Evolutionary conservation across 306 rosid species (phyloP).

Genomic region (Cucurbita pepo): DNA sequence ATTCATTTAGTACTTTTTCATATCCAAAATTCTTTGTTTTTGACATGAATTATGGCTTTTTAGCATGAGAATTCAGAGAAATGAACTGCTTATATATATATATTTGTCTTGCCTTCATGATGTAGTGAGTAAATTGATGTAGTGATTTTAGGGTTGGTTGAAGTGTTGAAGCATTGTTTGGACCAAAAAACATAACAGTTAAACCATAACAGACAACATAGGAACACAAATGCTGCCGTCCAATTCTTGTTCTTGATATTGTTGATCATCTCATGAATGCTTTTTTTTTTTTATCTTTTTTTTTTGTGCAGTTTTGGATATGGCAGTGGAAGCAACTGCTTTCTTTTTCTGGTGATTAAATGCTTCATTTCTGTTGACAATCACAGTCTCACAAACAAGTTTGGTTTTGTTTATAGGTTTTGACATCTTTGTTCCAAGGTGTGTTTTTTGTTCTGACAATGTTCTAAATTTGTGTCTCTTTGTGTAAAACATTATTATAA

Average conservation of each 20-base stretch:
- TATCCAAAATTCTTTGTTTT: neutral
- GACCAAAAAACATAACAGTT: neutral
- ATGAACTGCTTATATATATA: neutral
- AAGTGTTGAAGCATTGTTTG: neutral
- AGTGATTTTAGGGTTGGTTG: neutral
- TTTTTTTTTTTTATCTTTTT: neutral
- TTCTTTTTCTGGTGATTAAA: neutral
- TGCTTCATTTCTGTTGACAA: neutral
- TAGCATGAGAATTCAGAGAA: neutral
- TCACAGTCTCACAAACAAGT: neutral
- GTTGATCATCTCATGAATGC: neutral
- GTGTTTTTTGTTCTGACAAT: neutral
- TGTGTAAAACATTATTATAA: neutral
- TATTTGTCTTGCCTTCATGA: neutral
- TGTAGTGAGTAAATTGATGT: neutral
- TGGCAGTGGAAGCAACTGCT: neutral
- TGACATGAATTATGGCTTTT: neutral
- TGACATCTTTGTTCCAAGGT: slow-evolving; percentile 1
- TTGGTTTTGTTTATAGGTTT: slow-evolving; percentile 1
- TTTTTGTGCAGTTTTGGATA: neutral
- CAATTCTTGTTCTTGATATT: neutral
- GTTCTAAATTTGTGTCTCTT: neutral
- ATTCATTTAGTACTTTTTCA: neutral
- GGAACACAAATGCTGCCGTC: neutral
- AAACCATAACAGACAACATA: neutral